Evolutionary conservation across 2,329 filamentous ascomycete genomes (phyloP), one percentile per base, ranked within the genome.

Genomic region (Aspergillus uvarum): DNA sequence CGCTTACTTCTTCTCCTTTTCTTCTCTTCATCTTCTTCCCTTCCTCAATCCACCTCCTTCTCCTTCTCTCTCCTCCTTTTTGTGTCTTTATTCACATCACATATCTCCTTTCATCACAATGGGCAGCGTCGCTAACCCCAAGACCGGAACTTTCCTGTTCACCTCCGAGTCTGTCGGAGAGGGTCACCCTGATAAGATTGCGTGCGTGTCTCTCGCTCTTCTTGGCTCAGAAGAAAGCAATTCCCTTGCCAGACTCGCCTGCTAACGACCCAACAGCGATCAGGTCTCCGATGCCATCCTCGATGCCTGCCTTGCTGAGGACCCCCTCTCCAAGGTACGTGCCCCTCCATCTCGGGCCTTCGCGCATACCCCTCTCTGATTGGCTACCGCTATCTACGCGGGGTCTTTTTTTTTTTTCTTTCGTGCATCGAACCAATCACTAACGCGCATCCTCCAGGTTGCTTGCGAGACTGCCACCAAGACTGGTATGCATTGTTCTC

Each of bases 401-500:
- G n/a, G 21, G 14, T 32, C 5, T 12, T 26, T 19, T 29, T 19
- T 47, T 7, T 47, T 7, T 22, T 21, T 42, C n/a, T n/a, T 49
- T 14, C 47, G 48, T 51, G 35, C 31, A 24, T 59, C 52, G 44
- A 58, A 61, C 56, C 31, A 35, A 51, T 61, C 50, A 56, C 61
- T 63, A 63, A 65, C 59, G 50, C 44, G 52, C 21, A 58, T 29
- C 53, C 55, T 52, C 54, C 63, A 79, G 83, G 86, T 98, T 72
- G 95, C 95, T 79, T 99, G 95, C 82, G 95, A 99, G 86, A 97
- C 94, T 70, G 95, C 95, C 74, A 96, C 95, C 84, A 99, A 99
- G 91, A 99, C 95, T 71, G 95, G 95, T 81, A 91, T 60, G 74
- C 69, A 65, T 26, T 59, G 44, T 50, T 48, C 44, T 58, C 47